Evolutionary conservation across 129 eudicot genomes (phyloP).

Genomic region (Heracleum sosnowskyi): DNA sequence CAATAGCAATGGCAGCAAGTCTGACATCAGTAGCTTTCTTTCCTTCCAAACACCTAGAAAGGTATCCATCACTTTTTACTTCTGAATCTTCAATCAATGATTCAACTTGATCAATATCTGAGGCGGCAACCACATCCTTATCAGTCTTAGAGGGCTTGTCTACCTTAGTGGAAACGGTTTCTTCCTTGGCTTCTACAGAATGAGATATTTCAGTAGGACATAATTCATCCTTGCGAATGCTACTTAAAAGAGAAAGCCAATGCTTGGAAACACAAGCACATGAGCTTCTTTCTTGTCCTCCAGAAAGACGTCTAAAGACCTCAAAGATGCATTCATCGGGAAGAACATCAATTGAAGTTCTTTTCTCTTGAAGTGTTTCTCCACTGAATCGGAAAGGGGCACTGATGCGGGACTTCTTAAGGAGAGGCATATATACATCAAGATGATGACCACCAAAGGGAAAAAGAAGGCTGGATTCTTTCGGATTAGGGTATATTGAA

Average conservation of each 20-base stretch:
- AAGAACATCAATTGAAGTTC: slow-evolving; percentile 55
- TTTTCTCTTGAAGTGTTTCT: slow-evolving; percentile 24
- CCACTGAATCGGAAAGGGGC: slow-evolving; percentile 42
- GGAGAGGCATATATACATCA: slow-evolving; percentile 48
- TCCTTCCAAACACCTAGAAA: slow-evolving; percentile 65
- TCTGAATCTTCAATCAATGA: slow-evolving; percentile 16
- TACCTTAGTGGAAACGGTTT: neutral
- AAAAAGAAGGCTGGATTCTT: slow-evolving; percentile 41
- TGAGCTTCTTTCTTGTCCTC: slow-evolving; percentile 57
- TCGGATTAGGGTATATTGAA: slow-evolving; percentile 51
- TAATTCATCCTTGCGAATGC: slow-evolving; percentile 41
- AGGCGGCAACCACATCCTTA: slow-evolving; percentile 7
- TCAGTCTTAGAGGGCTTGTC: neutral
- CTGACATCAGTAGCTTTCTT: slow-evolving; percentile 76
- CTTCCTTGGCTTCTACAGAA: slow-evolving; percentile 8
- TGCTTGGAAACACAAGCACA: slow-evolving; percentile 78
- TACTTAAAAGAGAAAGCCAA: slow-evolving; percentile 74
- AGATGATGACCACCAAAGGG: slow-evolving; percentile 43
- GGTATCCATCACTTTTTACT: slow-evolving; percentile 36
- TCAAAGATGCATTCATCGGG: slow-evolving; percentile 86
- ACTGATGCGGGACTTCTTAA: slow-evolving; percentile 55
- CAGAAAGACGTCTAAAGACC: slow-evolving; percentile 51
- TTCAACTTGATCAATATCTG: slow-evolving; percentile 11
- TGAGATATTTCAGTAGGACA: slow-evolving; percentile 9
- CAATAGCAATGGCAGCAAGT: slow-evolving; percentile 78